These are phyloP conservation scores for Arctium lappa DNA, from an alignment of 129 eudicot species.

Conservation along the genomic window DNA sequence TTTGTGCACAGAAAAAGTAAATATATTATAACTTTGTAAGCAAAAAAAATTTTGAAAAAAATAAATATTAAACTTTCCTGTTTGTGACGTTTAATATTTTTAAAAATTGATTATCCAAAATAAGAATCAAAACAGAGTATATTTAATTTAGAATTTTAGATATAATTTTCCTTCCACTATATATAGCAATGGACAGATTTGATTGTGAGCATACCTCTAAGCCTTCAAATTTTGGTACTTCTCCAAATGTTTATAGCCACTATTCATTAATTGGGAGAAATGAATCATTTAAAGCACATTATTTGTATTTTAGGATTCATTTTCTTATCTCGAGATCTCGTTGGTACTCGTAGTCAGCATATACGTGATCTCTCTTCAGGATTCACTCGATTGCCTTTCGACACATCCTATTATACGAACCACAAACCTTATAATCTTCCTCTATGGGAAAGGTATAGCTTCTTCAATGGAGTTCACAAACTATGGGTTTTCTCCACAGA, in stretches of 20 bases:
- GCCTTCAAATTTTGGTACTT: background rate
- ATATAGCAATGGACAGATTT: background rate
- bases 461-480: constrained; percentile 34
- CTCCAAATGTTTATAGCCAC: background rate
- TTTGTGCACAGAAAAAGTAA: background rate
- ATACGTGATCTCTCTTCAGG: constrained; percentile 17
- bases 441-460: constrained; percentile 25
- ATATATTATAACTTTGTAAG: background rate
- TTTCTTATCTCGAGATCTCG: background rate
- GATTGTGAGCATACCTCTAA: background rate
- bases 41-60: background rate
- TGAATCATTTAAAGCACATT: constrained; percentile 14
- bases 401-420: constrained; percentile 4
- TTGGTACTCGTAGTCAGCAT: background rate
- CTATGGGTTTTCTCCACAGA: constrained; percentile 30
- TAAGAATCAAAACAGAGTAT: background rate
- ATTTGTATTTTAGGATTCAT: constrained; percentile 3
- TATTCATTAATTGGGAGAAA: background rate
- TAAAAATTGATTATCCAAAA: background rate
- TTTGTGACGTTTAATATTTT: background rate
- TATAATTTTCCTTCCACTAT: background rate
- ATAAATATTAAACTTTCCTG: too few species aligned
- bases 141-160: background rate
- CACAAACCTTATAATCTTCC: constrained; percentile 32
- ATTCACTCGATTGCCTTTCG: constrained; percentile 28